Conservation (phyloP, 768 basidiomycete genomes). For the Lactarius evosmus region DNA sequence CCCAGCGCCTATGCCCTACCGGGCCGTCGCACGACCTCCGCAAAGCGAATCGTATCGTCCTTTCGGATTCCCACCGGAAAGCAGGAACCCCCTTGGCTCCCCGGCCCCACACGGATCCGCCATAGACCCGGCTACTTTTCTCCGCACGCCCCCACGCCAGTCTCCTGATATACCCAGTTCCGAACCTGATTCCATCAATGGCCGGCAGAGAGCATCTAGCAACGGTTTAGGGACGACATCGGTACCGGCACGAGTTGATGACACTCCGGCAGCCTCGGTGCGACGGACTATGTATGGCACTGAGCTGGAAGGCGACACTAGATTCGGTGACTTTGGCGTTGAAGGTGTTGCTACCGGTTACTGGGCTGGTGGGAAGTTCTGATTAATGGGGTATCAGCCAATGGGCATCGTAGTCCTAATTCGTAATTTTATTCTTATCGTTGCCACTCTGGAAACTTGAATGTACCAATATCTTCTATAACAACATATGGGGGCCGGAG, state of each 20-base stretch:
- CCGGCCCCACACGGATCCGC: slow-evolving; percentile 16
- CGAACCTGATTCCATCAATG: slow-evolving; percentile 16
- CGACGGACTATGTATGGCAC: slow-evolving; percentile 83
- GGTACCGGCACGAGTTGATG: slow-evolving; percentile 40
- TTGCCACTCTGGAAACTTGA: slow-evolving; percentile 5
- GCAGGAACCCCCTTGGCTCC: slow-evolving; percentile 16
- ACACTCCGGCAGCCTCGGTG: slow-evolving; percentile 46
- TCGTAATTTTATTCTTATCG: slow-evolving; percentile 25
- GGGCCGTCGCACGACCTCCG: slow-evolving; percentile 14
- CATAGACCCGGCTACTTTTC: slow-evolving; percentile 24
- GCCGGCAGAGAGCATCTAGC: slow-evolving; percentile 32
- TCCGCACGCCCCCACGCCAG: slow-evolving; percentile 24
- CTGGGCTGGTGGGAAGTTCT: slow-evolving; percentile 55
- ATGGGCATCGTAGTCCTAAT: slow-evolving; percentile 3
- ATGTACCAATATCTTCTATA: slow-evolving; percentile 17
- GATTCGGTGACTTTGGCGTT: slow-evolving; percentile 81
- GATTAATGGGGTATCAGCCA: slow-evolving; percentile 15
- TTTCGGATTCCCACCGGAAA: slow-evolving; percentile 21
- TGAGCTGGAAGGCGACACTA: slow-evolving; percentile 74
- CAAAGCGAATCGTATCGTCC: slow-evolving; percentile 24
- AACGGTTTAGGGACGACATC: slow-evolving; percentile 45
- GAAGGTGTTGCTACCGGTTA: slow-evolving; percentile 73
- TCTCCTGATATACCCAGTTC: slow-evolving; percentile 11
- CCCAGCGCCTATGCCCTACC: slow-evolving; percentile 22
- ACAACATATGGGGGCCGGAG: neutral